phyloP scores from a whole-genome alignment of 257 asterid species.

The Nicotiana benthamiana region DNA sequence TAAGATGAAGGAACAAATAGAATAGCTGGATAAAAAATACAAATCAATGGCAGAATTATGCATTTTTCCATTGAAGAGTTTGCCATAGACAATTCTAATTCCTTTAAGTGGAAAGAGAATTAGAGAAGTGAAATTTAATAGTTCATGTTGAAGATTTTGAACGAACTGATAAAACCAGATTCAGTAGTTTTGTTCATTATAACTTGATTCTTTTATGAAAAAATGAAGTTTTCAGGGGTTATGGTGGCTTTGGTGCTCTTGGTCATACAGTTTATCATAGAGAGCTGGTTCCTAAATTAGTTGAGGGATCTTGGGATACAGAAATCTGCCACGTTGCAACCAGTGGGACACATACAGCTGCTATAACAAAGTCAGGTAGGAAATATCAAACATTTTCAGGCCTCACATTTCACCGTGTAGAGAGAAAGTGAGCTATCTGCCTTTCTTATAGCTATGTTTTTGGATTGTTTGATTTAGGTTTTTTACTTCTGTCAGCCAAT shows the following conservation, averaged over 20 bases:
- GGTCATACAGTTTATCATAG: constrained; percentile 86
- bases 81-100: not conserved
- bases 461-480: not conserved
- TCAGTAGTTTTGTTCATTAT: constrained; percentile 7
- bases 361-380: constrained; percentile 70
- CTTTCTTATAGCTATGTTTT: not conserved
- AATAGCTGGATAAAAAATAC: not conserved
- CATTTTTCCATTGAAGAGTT: not conserved
- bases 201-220: constrained; percentile 35
- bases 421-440: not conserved
- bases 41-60: not conserved
- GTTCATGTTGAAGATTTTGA: not conserved
- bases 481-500: not conserved
- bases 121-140: not conserved
- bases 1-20: not conserved
- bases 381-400: not conserved
- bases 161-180: not conserved
- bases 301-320: constrained; percentile 70
- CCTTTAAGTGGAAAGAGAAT: not conserved
- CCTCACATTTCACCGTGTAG: not conserved
- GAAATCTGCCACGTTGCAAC: constrained; percentile 71
- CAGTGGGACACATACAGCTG: constrained; percentile 91
- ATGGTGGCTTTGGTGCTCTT: constrained; percentile 98
- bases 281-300: constrained; percentile 77
- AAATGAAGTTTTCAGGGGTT: constrained; percentile 92